Evolutionary conservation across 805 yeast genomes (phyloP), one percentile per base, ranked within the genome.

Genomic region (Hanseniaspora lachancei): DNA sequence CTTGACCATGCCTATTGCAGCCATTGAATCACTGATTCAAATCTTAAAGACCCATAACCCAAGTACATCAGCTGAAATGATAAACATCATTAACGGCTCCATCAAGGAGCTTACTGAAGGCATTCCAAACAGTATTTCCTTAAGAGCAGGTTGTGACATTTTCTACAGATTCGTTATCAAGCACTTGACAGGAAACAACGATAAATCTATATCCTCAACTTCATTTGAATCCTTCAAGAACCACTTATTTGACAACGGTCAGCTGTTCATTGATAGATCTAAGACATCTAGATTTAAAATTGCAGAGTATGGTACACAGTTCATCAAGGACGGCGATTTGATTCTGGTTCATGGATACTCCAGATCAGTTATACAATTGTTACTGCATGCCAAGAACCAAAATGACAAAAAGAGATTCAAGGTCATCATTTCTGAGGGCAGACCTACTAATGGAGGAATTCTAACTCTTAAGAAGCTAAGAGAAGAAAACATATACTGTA

Each of bases 1-100:
- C 57, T 86, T 93, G 81, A 89, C 98, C 6, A 93, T 89, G 97
- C 99, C 99, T 1, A 87, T 93, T 36, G 99, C 98, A 44, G 98
- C 98, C 38, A 93, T 93, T 64, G 97, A 93, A 72, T 81, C 96
- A 13, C 74, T 93, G 47, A 95, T 93, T 29, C 85, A 93, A 9
- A 77, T 93, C 70, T 71, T 91, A 32, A 77, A 82, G 60, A 80
- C 82, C 49, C 83, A 88, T 62, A 89, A 88, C 66, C 97, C 98
- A 8, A 77, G 88, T 10, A 93, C 99, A 0, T 88, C 96, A 1
- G 86, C 96, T 2, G 98, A 93, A 67, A 77, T 93, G 65, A 89
- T 89, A 63, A 85, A 80, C 52, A 73, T 89, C 13, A 79, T 91
- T 52, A 84, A 85, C 57, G 78, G 80, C 46, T 93, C 95, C 40